Conservation (phyloP, 129 eudicot genomes). For the Calendula officinalis region DNA sequence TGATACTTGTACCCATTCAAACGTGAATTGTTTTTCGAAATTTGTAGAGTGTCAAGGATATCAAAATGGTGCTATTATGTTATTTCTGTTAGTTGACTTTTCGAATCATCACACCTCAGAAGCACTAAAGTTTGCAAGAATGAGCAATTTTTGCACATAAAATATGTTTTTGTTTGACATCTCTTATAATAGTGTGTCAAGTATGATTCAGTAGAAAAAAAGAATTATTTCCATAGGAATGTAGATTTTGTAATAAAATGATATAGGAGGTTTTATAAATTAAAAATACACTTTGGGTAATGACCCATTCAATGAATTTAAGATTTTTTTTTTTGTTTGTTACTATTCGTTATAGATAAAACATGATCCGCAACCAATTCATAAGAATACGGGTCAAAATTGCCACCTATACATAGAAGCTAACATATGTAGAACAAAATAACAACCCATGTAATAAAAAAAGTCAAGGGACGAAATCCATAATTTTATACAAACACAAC, state of each 20-base stretch:
- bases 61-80: neutral
- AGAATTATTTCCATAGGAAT: neutral
- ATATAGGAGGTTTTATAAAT: neutral
- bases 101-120: neutral
- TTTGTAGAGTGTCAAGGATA: neutral
- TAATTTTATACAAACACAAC: neutral
- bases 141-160: constrained; percentile 5
- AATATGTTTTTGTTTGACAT: neutral
- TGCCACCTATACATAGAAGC: too few relatives aligned
- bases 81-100: constrained; percentile 15
- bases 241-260: neutral
- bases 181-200: neutral
- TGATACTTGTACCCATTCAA: constrained; percentile 1
- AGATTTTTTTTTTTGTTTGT: neutral
- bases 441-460: too few relatives aligned
- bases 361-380: too few relatives aligned
- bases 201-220: neutral
- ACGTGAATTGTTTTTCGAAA: neutral
- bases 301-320: neutral
- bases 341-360: too few relatives aligned
- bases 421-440: too few relatives aligned
- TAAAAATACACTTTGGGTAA: neutral
- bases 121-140: neutral
- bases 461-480: too few relatives aligned
- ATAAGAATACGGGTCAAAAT: too few relatives aligned